Percentiles rank a stretch among this genome's conserved stretches.
phyloP scores from a whole-genome alignment of 768 basidiomycete species.

The Hysterangium stoloniferum region DNA sequence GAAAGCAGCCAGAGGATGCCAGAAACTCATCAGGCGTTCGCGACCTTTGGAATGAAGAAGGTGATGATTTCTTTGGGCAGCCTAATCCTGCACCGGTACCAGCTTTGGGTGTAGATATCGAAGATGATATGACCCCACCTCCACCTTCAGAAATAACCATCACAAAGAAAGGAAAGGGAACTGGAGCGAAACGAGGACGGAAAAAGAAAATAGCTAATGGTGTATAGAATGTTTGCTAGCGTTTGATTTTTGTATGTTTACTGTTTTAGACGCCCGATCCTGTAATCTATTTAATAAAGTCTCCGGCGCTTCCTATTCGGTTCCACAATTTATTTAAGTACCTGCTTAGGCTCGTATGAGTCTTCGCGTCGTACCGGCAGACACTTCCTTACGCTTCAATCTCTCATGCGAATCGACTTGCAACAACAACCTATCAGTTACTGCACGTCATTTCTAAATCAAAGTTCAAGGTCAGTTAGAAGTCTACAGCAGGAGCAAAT shows the following conservation, averaged over 20 bases:
- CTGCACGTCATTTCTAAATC: background rate
- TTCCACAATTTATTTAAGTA: no score
- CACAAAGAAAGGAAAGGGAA: conserved; percentile 26
- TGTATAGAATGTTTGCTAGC: background rate
- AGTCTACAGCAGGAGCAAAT: background rate
- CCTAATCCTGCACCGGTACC: conserved; percentile 23
- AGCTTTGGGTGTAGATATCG: conserved; percentile 23
- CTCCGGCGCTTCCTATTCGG: no score
- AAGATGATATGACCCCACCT: conserved; percentile 22
- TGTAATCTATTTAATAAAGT: background rate
- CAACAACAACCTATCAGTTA: background rate
- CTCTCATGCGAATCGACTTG: conserved; percentile 4
- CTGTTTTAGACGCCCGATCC: conserved; percentile 1
- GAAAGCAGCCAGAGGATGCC: conserved; percentile 31
- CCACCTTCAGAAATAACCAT: conserved; percentile 21
- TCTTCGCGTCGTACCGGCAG: conserved; percentile 1
- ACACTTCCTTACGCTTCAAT: background rate
- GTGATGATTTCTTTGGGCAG: conserved; percentile 80
- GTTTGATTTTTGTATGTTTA: conserved; percentile 1
- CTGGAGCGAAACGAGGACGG: conserved; percentile 26
- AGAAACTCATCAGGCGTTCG: conserved; percentile 26
- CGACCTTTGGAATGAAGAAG: conserved; percentile 82
- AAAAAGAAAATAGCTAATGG: conserved; percentile 17
- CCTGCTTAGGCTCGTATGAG: conserved; percentile 8
- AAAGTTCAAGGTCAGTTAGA: background rate